A percentile compares a stretch with the other conserved stretches of the same genome.
Evolutionary conservation across 2,329 filamentous ascomycete species (phyloP).

Genomic region (Trichoderma sp.): DNA sequence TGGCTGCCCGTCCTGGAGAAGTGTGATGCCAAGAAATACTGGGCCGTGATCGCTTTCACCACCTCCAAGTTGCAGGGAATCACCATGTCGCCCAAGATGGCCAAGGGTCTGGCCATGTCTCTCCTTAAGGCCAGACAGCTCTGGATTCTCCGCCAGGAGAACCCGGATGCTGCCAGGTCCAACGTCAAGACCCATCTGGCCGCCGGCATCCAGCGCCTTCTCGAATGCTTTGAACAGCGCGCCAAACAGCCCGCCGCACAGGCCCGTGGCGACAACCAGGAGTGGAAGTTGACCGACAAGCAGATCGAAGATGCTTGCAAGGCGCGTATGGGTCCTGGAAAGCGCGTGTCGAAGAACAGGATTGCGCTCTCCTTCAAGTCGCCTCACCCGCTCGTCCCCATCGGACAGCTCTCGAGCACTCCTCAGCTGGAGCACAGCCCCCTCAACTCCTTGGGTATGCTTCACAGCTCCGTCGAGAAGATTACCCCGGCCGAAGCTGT

Average conservation of each 20-base stretch:
- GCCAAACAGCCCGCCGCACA: neutral
- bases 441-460: neutral
- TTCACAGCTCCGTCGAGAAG: constrained; percentile 18
- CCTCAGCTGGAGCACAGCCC: neutral
- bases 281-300: constrained; percentile 18
- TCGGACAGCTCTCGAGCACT: neutral
- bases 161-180: neutral
- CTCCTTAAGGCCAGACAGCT: constrained; percentile 30
- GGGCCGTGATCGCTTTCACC: constrained; percentile 5
- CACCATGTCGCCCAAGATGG: constrained; percentile 3
- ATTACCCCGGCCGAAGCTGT: constrained; percentile 20
- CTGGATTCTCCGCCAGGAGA: constrained; percentile 22
- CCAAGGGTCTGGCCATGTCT: constrained; percentile 15
- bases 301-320: constrained; percentile 19
- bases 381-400: constrained; percentile 18
- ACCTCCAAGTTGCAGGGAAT: constrained; percentile 1
- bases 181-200: constrained; percentile 7
- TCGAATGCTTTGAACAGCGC: constrained; percentile 19
- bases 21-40: neutral
- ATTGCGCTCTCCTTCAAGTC: constrained; percentile 20
- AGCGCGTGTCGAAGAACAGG: constrained; percentile 23
- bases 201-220: constrained; percentile 24
- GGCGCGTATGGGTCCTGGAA: constrained; percentile 24
- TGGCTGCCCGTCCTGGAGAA: neutral
- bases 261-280: neutral